These are phyloP conservation scores for Serendipita sp. DNA, from an alignment of 768 basidiomycete genomes.

Conservation along the genomic window DNA sequence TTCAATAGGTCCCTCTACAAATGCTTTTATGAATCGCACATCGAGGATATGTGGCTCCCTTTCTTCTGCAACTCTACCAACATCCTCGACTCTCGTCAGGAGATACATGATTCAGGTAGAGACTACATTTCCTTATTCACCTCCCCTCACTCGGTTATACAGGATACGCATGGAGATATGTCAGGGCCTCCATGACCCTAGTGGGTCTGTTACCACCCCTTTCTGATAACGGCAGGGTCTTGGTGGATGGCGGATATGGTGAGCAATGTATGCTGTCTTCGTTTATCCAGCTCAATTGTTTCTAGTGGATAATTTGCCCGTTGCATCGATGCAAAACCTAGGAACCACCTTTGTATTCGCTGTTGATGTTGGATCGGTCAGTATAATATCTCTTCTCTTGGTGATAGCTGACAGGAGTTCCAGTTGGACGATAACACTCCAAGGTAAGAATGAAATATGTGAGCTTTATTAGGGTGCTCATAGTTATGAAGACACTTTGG, in stretches of 20 bases:
- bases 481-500: constrained; percentile 54
- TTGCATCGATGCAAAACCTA: constrained; percentile 80
- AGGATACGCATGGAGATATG: constrained; percentile 96
- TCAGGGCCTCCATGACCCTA: constrained; percentile 92
- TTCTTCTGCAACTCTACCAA: constrained; percentile 98
- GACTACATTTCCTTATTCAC: too few relatives aligned
- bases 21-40: constrained; percentile 87
- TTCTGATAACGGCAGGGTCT: constrained; percentile 83
- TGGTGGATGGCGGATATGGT: constrained; percentile 86
- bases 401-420: neutral
- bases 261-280: constrained; percentile 16
- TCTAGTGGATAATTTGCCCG: constrained; percentile 78
- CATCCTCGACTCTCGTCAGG: constrained; percentile 90
- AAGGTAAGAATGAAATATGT: neutral
- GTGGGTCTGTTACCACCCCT: constrained; percentile 89
- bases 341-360: constrained; percentile 86
- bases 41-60: constrained; percentile 97
- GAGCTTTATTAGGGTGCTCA: neutral
- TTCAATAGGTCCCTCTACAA: constrained; percentile 93
- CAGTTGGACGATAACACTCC: constrained; percentile 91
- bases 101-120: constrained; percentile 65
- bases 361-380: constrained; percentile 77
- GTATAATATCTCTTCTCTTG: constrained; percentile 15
- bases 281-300: constrained; percentile 8
- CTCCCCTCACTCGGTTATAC: too few relatives aligned